Evolutionary conservation across 768 basidiomycete genomes (phyloP), one percentile per base, ranked within the genome.

Genomic region (Tricholoma terreum): DNA sequence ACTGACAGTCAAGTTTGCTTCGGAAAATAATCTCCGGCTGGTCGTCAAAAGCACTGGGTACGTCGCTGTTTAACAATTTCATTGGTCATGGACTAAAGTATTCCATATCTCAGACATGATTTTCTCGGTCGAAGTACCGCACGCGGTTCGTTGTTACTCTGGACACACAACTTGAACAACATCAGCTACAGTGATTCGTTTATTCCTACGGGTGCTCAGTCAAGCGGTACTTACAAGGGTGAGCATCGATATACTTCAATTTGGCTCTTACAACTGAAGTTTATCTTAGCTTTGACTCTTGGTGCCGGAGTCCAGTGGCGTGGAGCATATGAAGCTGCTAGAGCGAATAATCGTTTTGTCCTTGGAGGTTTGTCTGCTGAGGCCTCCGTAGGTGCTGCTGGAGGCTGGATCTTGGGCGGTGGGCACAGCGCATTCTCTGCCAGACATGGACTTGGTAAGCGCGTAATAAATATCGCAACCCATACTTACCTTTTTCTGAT

Each of bases 351-450:
- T 0, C 73, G 76, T 4, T 63, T 75, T 43, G 68, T 84, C 17
- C 72, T 83, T 5, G 83, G 83, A 6, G 81, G 77, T 8, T n/a
- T 71, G 5, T 73, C 73, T 7, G 10, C 34, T 0, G 71, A 72
- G 6, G 78, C 73, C 19, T 74, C 78, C 5, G 71, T 82, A 4
- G 81, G 79, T 35, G 73, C 80, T 22, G 72, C 75, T 12, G 80
- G 78, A 27, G 81, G 80, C 17, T 83, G 79, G 77, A 53, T 77
- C 3, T 64, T 72, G 27, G 82, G 81, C 11, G 80, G 77, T 4
- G 79, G 81, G 1, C 79, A 83, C 54, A 76, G 76, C 38, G 60
- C 67, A 6, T 56, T 79, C 8, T 67, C 75, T 4, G 70, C 80
- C 1, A 64, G 55, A 6, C 72, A 73, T 58, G 81, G 80, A 12